These are phyloP conservation scores for Triglochin maritima DNA, from an alignment of 106 monocot species.

Conservation along the genomic window DNA sequence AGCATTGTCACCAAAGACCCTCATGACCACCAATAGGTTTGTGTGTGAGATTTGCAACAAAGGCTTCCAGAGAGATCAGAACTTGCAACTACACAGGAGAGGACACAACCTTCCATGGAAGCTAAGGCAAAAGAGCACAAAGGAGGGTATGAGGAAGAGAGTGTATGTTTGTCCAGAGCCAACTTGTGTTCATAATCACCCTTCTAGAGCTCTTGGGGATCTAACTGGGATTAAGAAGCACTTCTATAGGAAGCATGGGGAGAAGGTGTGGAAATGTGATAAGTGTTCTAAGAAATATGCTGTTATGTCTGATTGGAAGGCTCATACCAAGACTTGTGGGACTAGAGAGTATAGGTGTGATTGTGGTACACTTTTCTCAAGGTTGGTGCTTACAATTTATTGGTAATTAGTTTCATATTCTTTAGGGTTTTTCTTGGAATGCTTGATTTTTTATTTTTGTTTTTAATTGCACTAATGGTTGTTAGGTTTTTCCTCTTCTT, in stretches of 20 bases:
- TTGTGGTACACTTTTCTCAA: conserved; percentile 12
- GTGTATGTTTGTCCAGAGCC: conserved; percentile 12
- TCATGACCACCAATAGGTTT: conserved; percentile 9
- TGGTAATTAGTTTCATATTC: not conserved
- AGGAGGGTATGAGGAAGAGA: conserved; percentile 9
- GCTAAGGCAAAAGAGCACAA: conserved; percentile 3
- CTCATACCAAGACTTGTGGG: conserved; percentile 11
- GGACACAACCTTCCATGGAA: conserved; percentile 15
- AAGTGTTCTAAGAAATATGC: conserved; percentile 10
- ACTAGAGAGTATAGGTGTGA: conserved; percentile 9
- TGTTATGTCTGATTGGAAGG: conserved; percentile 16
- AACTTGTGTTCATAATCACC: conserved; percentile 8
- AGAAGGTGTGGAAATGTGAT: conserved; percentile 11
- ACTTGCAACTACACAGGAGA: conserved; percentile 11
- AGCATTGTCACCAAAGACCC: conserved; percentile 11
- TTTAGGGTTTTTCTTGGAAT: not conserved
- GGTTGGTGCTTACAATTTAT: not conserved
- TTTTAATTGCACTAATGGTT: not conserved
- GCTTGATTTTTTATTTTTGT: not conserved
- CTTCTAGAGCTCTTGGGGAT: conserved; percentile 9
- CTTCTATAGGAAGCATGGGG: conserved; percentile 15
- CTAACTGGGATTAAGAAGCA: conserved; percentile 15
- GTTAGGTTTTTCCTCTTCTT: too few relatives aligned
- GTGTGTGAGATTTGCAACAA: conserved; percentile 12
- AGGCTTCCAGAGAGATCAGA: conserved; percentile 15